A percentile compares a stretch with the other conserved stretches of the same genome.
Evolutionary conservation across 2,329 filamentous ascomycete genomes (phyloP).

Genomic region (Trichoderma sp.): DNA sequence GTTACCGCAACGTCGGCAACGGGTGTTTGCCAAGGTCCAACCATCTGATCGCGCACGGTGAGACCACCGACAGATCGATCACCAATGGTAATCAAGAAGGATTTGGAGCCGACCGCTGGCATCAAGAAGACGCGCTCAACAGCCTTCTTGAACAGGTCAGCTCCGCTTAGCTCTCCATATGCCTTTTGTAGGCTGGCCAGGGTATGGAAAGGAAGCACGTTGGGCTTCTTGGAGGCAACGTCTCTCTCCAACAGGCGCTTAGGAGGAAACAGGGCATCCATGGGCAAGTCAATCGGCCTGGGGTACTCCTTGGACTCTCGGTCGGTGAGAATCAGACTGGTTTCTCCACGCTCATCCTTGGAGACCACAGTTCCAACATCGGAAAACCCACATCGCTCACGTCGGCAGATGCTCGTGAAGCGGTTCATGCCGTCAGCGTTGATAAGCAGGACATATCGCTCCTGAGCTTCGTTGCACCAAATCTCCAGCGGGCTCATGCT

Average conservation of each 20-base stretch:
- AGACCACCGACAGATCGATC: slow-evolving; percentile 91
- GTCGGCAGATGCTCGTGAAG: slow-evolving; percentile 70
- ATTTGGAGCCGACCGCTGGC: slow-evolving; percentile 93
- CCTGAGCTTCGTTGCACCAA: slow-evolving; percentile 97
- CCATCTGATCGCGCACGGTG: slow-evolving; percentile 89
- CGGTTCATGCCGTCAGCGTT: slow-evolving; percentile 78
- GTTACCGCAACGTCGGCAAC: slow-evolving; percentile 95
- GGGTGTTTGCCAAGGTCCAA: slow-evolving; percentile 93
- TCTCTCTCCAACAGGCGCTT: slow-evolving; percentile 78
- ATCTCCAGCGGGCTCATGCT: slow-evolving; percentile 96
- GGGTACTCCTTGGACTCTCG: slow-evolving; percentile 75
- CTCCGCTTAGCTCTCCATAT: slow-evolving; percentile 58
- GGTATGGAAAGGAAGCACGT: slow-evolving; percentile 73
- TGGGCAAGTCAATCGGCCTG: slow-evolving; percentile 83
- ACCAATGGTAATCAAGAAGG: slow-evolving; percentile 94
- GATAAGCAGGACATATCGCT: slow-evolving; percentile 91
- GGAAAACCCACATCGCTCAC: slow-evolving; percentile 91
- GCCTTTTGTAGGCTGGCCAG: slow-evolving; percentile 65
- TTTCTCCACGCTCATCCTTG: slow-evolving; percentile 63
- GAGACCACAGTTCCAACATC: slow-evolving; percentile 79
- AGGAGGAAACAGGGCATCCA: slow-evolving; percentile 86
- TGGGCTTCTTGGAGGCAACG: slow-evolving; percentile 70
- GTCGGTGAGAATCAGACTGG: slow-evolving; percentile 80
- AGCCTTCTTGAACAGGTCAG: slow-evolving; percentile 64
- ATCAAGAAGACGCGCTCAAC: slow-evolving; percentile 80